Percentiles rank a stretch among this genome's conserved stretches.
Conservation (phyloP, 495 filamentous ascomycete genomes). For the Lentithecium fluviatile region DNA sequence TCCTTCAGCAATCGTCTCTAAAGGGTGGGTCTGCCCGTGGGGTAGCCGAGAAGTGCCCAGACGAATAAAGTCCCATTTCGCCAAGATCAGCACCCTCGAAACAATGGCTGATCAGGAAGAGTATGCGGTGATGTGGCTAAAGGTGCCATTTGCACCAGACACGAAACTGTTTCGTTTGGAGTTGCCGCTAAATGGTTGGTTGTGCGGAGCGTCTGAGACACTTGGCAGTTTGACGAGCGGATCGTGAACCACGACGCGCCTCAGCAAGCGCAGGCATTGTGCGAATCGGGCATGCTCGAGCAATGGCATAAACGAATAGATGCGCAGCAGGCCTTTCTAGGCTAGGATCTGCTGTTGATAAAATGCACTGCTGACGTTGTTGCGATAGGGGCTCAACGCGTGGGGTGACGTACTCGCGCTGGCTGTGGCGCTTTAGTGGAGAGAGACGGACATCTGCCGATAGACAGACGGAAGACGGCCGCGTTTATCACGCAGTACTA, state of each 20-base stretch:
- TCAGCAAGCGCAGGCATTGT: not conserved
- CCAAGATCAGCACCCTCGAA: not conserved
- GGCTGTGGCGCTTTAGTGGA: no score
- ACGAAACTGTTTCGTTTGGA: not conserved
- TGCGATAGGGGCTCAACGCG: no score
- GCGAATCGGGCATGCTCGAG: not conserved
- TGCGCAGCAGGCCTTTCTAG: no score
- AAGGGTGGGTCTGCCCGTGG: not conserved
- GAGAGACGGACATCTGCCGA: no score
- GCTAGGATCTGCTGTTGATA: no score
- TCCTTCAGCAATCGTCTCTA: slow-evolving; percentile 8
- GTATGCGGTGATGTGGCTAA: not conserved
- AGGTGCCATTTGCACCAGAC: not conserved
- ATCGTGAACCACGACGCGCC: not conserved
- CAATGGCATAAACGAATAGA: not conserved
- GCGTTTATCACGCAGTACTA: no score
- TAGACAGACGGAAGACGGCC: no score
- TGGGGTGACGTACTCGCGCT: no score
- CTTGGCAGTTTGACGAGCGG: slow-evolving; percentile 1
- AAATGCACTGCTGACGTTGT: no score
- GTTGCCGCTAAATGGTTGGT: not conserved
- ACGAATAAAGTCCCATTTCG: not conserved
- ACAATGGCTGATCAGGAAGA: not conserved
- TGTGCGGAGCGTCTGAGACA: not conserved
- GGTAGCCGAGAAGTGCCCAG: not conserved